These are phyloP conservation scores for Dacryopinax primogenitus DNA, from an alignment of 768 basidiomycete species.

Conservation along the genomic window DNA sequence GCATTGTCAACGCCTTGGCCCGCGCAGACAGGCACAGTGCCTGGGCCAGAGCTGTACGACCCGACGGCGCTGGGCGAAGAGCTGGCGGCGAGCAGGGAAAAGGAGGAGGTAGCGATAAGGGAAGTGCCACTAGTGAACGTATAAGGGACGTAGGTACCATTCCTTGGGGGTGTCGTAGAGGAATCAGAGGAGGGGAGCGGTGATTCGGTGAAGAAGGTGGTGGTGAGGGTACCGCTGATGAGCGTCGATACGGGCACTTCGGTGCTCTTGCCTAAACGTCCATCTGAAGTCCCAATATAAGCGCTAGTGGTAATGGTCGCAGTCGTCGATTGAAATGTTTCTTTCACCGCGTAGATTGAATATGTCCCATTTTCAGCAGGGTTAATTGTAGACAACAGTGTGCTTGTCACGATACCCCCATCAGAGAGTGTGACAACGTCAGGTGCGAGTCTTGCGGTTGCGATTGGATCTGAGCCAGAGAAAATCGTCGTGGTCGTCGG, in stretches of 20 bases:
- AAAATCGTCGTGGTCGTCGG: neutral
- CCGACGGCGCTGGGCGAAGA: neutral
- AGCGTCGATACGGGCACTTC: neutral
- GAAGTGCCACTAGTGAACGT: neutral
- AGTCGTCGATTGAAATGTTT: neutral
- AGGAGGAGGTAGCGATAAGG: neutral
- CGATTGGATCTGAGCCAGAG: neutral
- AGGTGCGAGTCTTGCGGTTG: neutral
- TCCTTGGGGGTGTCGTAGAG: neutral
- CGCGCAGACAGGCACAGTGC: slow-evolving; percentile 37
- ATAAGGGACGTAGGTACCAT: slow-evolving; percentile 6
- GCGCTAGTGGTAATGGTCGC: neutral
- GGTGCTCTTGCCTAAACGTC: too few relatives aligned
- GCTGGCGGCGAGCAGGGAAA: neutral
- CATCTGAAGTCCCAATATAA: too few relatives aligned
- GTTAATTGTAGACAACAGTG: neutral
- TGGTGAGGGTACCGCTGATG: neutral
- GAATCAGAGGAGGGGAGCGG: neutral
- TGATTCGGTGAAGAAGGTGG: neutral
- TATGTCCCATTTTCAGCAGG: too few relatives aligned
- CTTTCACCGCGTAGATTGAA: too few relatives aligned
- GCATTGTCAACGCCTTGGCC: slow-evolving; percentile 53
- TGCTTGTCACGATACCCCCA: neutral
- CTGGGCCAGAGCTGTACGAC: slow-evolving; percentile 1
- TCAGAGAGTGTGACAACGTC: neutral